Percentiles rank a stretch among this genome's conserved stretches.
Conservation (phyloP, 192 early-diverging fungal genomes). For the Gryganskiella cystojenkinii region DNA sequence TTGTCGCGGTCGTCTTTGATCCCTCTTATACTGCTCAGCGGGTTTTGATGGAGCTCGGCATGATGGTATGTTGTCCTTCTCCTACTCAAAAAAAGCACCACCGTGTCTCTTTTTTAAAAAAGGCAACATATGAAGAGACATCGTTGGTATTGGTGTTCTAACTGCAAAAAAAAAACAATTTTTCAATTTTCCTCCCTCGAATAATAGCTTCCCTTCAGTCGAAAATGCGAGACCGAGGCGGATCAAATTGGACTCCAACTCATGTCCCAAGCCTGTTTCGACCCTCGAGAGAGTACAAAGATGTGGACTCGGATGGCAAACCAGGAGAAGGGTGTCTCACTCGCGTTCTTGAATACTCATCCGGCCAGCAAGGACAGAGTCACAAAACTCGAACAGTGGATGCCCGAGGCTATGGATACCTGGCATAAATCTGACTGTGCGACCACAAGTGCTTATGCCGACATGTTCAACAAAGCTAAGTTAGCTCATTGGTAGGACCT, state of each 20-base stretch:
- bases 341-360: slow-evolving; percentile 88
- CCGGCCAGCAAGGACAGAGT: slow-evolving; percentile 80
- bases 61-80: slow-evolving; percentile 61
- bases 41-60: slow-evolving; percentile 70
- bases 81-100: too few relatives aligned
- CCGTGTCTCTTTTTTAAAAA: too few relatives aligned
- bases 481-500: slow-evolving; percentile 38
- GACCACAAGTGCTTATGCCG: slow-evolving; percentile 36
- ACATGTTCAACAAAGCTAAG: slow-evolving; percentile 40
- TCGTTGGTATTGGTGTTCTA: too few relatives aligned
- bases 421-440: slow-evolving; percentile 63
- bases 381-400: slow-evolving; percentile 67
- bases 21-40: slow-evolving; percentile 69
- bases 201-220: slow-evolving; percentile 79
- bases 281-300: slow-evolving; percentile 79
- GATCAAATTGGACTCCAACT: slow-evolving; percentile 90
- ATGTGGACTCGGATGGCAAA: slow-evolving; percentile 88
- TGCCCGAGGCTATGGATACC: slow-evolving; percentile 68
- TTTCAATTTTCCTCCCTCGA: not conserved
- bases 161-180: too few relatives aligned
- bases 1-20: slow-evolving; percentile 76
- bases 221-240: slow-evolving; percentile 92
- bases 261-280: slow-evolving; percentile 94
- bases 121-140: too few relatives aligned
- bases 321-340: slow-evolving; percentile 43